phyloP scores from a whole-genome alignment of 2,329 filamentous ascomycete species.

The Aureobasidium sp. region DNA sequence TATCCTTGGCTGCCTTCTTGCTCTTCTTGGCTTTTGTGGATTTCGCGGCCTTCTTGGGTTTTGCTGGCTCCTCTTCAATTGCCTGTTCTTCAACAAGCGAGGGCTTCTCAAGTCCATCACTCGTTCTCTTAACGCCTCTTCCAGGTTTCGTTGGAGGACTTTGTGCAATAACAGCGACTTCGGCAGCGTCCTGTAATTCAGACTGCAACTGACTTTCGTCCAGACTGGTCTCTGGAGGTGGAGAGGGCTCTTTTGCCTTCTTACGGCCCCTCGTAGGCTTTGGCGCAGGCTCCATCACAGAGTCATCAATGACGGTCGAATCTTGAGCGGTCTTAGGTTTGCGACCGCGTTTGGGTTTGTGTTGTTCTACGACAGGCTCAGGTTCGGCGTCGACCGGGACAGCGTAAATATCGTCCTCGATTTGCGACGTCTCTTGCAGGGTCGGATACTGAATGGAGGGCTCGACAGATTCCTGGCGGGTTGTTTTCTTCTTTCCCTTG shows the following conservation, averaged over 20 bases:
- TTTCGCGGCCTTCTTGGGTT: constrained; percentile 18
- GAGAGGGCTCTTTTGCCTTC: constrained; percentile 13
- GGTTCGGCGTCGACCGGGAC: not conserved
- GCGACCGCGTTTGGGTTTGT: constrained; percentile 24
- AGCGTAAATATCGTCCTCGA: constrained; percentile 1
- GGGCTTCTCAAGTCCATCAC: constrained; percentile 27
- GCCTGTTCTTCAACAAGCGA: not conserved
- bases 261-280: constrained; percentile 14
- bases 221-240: constrained; percentile 16
- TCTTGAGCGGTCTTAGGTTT: constrained; percentile 22
- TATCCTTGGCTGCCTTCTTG: constrained; percentile 19
- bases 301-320: constrained; percentile 1
- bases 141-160: constrained; percentile 26
- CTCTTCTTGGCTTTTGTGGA: constrained; percentile 18
- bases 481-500: constrained; percentile 37
- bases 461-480: constrained; percentile 12
- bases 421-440: not conserved
- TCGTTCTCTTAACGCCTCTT: constrained; percentile 31
- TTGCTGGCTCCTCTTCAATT: constrained; percentile 4
- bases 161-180: constrained; percentile 24
- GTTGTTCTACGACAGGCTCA: constrained; percentile 16
- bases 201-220: constrained; percentile 25
- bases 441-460: constrained; percentile 6
- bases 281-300: constrained; percentile 6
- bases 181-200: constrained; percentile 20